These are phyloP conservation scores for Populus simonii DNA, from an alignment of 345 rosid genomes.

Conservation along the genomic window DNA sequence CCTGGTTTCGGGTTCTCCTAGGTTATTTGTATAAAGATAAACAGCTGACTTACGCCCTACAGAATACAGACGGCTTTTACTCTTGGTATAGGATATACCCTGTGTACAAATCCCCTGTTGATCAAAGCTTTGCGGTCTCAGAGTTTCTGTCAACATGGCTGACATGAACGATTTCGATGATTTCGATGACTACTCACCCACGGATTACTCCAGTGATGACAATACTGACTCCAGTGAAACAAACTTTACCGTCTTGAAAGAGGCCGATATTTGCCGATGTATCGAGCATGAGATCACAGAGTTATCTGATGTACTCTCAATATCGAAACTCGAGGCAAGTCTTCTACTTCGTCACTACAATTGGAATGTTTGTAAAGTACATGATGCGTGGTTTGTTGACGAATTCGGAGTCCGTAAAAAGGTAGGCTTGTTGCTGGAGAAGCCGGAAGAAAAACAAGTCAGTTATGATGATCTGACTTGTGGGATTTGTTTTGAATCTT, in stretches of 20 bases:
- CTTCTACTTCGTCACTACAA: constrained; percentile 13
- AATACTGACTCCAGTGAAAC: not conserved
- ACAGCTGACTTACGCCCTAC: no score
- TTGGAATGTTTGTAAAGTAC: constrained; percentile 5
- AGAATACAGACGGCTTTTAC: no score
- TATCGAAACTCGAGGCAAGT: constrained; percentile 14
- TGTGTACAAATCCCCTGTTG: no score
- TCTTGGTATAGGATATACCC: no score
- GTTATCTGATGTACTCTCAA: not conserved
- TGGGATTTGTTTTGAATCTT: constrained; percentile 24
- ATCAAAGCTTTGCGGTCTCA: no score
- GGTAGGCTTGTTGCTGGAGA: constrained; percentile 8
- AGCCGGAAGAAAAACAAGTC: not conserved
- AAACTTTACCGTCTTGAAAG: constrained; percentile 2
- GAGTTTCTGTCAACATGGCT: no score
- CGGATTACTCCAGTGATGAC: not conserved
- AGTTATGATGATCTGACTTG: constrained; percentile 2
- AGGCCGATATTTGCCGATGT: not conserved
- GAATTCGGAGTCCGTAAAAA: constrained; percentile 9
- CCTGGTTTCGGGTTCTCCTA: no score
- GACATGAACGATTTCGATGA: not conserved
- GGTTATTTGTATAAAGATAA: no score
- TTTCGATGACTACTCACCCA: not conserved
- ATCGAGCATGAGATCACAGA: not conserved
- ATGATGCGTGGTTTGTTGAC: constrained; percentile 12